Conservation (phyloP, 139 green algal species). For the Edaphochlamys debaryana region DNA sequence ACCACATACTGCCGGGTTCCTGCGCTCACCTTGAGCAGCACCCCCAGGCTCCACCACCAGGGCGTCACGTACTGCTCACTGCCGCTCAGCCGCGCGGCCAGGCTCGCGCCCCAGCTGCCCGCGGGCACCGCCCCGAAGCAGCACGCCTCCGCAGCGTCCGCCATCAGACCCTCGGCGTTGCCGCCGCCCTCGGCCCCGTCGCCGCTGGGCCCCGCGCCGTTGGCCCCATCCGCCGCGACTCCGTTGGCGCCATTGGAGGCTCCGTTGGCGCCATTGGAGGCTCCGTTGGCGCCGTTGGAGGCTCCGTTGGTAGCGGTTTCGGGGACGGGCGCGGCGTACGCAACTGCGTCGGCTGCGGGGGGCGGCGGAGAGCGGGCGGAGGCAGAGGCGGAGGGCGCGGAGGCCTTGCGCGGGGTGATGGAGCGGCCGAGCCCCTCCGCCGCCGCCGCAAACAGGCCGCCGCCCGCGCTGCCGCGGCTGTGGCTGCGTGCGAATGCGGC, state of each 20-base stretch:
- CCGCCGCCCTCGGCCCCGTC: too few relatives aligned
- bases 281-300: not conserved
- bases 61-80: constrained; percentile 26
- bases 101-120: too few relatives aligned
- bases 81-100: constrained; percentile 7
- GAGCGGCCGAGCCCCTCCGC: too few relatives aligned
- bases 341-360: not conserved
- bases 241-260: not conserved
- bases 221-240: not conserved
- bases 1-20: too few relatives aligned
- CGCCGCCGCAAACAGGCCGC: too few relatives aligned
- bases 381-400: not conserved
- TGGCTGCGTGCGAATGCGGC: too few relatives aligned
- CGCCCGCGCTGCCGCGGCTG: too few relatives aligned
- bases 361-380: too few relatives aligned
- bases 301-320: not conserved
- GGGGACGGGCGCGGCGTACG: not conserved
- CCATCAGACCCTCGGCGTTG: too few relatives aligned
- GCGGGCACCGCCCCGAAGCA: too few relatives aligned
- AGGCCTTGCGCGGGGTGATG: not conserved
- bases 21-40: constrained; percentile 30
- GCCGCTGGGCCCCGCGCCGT: too few relatives aligned
- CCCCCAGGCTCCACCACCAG: constrained; percentile 31
- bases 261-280: not conserved
- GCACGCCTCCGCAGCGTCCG: too few relatives aligned